These are phyloP conservation scores for Xylariaceae sp. DNA, from an alignment of 2,329 filamentous ascomycete genomes.

Conservation along the genomic window DNA sequence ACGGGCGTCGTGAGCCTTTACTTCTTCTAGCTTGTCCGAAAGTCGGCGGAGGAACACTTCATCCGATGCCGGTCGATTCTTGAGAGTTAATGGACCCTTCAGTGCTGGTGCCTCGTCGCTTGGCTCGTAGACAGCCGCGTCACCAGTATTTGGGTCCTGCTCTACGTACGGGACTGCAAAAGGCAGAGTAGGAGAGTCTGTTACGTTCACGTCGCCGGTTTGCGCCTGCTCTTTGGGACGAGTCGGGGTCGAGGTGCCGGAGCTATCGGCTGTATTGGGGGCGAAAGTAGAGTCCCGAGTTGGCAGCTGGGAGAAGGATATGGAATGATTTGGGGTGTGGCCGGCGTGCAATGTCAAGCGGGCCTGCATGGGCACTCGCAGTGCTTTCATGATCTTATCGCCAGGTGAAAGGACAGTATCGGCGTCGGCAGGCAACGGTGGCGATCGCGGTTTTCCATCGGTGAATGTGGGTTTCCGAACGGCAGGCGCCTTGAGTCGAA, in stretches of 20 bases:
- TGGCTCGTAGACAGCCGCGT: slow-evolving; percentile 34
- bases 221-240: slow-evolving; percentile 13
- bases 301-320: slow-evolving; percentile 49
- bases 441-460: slow-evolving; percentile 27
- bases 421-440: slow-evolving; percentile 27
- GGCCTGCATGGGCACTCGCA: slow-evolving; percentile 45
- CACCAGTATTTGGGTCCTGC: slow-evolving; percentile 1
- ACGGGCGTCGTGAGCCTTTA: slow-evolving; percentile 42
- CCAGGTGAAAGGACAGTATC: slow-evolving; percentile 31
- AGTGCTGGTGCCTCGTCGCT: slow-evolving; percentile 43
- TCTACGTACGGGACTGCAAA: slow-evolving; percentile 9
- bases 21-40: slow-evolving; percentile 48
- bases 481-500: slow-evolving; percentile 52
- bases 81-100: slow-evolving; percentile 50
- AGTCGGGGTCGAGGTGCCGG: slow-evolving; percentile 38
- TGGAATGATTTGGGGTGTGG: slow-evolving; percentile 56
- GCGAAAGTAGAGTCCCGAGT: slow-evolving; percentile 41
- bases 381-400: slow-evolving; percentile 42
- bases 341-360: slow-evolving; percentile 60
- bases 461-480: slow-evolving; percentile 50
- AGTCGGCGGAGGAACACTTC: slow-evolving; percentile 50
- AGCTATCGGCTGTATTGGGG: slow-evolving; percentile 37
- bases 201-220: slow-evolving; percentile 12
- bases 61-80: slow-evolving; percentile 53
- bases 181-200: slow-evolving; percentile 8